Evolutionary conservation across 1,284 basidiomycete genomes (phyloP), one percentile per base, ranked within the genome.

Genomic region (Ustilago sp.): DNA sequence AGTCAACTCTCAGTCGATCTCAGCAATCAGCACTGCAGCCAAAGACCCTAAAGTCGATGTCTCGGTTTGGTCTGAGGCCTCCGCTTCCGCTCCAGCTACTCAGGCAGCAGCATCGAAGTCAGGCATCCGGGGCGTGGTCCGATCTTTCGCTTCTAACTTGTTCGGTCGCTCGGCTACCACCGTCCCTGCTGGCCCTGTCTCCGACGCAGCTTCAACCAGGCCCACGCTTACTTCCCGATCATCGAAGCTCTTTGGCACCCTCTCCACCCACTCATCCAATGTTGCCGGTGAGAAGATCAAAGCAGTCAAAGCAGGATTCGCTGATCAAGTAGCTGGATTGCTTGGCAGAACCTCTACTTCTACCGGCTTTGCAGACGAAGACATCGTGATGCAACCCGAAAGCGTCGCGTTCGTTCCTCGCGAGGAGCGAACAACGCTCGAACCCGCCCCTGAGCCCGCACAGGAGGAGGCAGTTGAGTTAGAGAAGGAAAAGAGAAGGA

Each of bases 81-180:
- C 45, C 45, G 23, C 50, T 43, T 11, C 53, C 8, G 28, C 55
- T 35, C 43, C 54, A 31, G 4, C 56, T 4, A 39, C 53, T 6
- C 28, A 28, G 23, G 23, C 3, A 28, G 23, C 53, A 23, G 53
- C 58, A 9, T 11, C 60, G 9, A 57, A 50, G 36, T n/a, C 63
- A 12, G 17, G 43, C 9, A 32, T 74, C 6, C 45, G 71, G 9
- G 72, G 72, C 11, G 67, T 67, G 13, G 65, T 70, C 8, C 59
- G 67, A 11, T 74, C 72, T 5, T 59, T 74, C 5, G 67, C 72
- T n/a, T 70, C 67, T 17, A 66, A 51, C 51, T 53, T 75, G 7
- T 75, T 70, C 31, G 68, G 68, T 35, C 55, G 54, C 32, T 54
- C 47, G 19, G 8, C 62, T 8, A 0, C 61, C 12, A 17, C 59